Evolutionary conservation across 768 basidiomycete genomes (phyloP).

Genomic region (Termitomyces sp.): DNA sequence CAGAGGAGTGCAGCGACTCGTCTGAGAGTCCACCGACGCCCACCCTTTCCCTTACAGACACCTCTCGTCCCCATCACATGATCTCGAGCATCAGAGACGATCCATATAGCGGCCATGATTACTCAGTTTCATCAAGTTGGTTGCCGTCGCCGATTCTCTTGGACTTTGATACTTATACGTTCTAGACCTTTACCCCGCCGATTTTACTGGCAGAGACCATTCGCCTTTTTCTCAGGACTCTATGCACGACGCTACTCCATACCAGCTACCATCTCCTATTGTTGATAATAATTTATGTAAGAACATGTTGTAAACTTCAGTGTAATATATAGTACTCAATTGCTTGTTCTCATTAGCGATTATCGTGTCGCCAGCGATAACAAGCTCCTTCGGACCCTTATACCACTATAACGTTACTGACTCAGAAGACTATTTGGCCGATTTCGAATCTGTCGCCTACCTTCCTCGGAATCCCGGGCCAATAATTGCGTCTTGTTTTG

Average conservation of each 20-base stretch:
- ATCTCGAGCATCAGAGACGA: slow-evolving; percentile 23
- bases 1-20: slow-evolving; percentile 33
- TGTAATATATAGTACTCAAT: slow-evolving; percentile 68
- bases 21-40: slow-evolving; percentile 30
- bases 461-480: slow-evolving; percentile 13
- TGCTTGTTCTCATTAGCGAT: slow-evolving; percentile 19
- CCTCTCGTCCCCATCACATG: slow-evolving; percentile 14
- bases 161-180: slow-evolving; percentile 10
- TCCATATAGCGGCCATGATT: slow-evolving; percentile 3
- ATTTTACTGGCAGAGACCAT: slow-evolving; percentile 12
- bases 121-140: slow-evolving; percentile 12
- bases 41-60: slow-evolving; percentile 21
- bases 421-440: not conserved
- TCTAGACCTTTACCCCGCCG: slow-evolving; percentile 10
- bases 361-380: slow-evolving; percentile 17
- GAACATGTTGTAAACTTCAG: slow-evolving; percentile 60
- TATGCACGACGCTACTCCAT: slow-evolving; percentile 14
- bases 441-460: not conserved
- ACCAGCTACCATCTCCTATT: slow-evolving; percentile 15
- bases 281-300: slow-evolving; percentile 60
- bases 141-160: slow-evolving; percentile 24
- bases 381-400: slow-evolving; percentile 24
- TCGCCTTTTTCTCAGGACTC: slow-evolving; percentile 20
- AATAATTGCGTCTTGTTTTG: slow-evolving; percentile 14
- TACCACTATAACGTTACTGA: slow-evolving; percentile 10